phyloP scores from a whole-genome alignment of 2,329 filamentous ascomycete genomes.

The Escovopsis sp. region DNA sequence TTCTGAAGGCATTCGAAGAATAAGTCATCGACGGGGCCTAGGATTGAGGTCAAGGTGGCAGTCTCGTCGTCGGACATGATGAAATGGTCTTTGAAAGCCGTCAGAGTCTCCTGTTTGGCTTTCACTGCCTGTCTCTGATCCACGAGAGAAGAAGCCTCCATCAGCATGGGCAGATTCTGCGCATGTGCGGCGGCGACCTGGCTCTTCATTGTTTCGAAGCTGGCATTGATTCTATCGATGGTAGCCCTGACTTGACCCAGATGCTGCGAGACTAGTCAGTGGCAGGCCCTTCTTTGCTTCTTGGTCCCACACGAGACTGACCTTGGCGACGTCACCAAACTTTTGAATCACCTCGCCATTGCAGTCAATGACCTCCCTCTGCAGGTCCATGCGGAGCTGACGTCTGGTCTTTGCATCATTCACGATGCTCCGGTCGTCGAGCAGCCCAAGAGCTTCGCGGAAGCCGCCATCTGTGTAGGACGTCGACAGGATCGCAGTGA shows the following conservation, averaged over 20 bases:
- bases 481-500: constrained; percentile 73
- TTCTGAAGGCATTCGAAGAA: constrained; percentile 69
- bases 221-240: constrained; percentile 62
- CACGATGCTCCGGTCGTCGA: constrained; percentile 55
- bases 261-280: constrained; percentile 43
- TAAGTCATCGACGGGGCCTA: constrained; percentile 67
- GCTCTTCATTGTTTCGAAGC: constrained; percentile 63
- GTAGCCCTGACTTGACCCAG: constrained; percentile 67
- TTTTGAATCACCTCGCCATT: constrained; percentile 81
- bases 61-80: constrained; percentile 69
- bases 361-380: constrained; percentile 83
- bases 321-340: constrained; percentile 80
- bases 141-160: constrained; percentile 62
- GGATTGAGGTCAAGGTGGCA: constrained; percentile 56
- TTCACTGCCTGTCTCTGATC: constrained; percentile 59
- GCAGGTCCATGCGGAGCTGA: constrained; percentile 64
- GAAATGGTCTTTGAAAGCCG: constrained; percentile 69
- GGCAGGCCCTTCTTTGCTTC: neutral
- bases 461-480: constrained; percentile 91
- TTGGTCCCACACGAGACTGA: constrained; percentile 23
- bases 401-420: constrained; percentile 70
- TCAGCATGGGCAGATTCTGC: constrained; percentile 58
- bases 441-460: constrained; percentile 61
- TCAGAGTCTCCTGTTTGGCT: constrained; percentile 62
- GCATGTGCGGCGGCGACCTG: constrained; percentile 62